phyloP scores from a whole-genome alignment of 805 yeast genomes.

The Myxozyma vanderwaltii region DNA sequence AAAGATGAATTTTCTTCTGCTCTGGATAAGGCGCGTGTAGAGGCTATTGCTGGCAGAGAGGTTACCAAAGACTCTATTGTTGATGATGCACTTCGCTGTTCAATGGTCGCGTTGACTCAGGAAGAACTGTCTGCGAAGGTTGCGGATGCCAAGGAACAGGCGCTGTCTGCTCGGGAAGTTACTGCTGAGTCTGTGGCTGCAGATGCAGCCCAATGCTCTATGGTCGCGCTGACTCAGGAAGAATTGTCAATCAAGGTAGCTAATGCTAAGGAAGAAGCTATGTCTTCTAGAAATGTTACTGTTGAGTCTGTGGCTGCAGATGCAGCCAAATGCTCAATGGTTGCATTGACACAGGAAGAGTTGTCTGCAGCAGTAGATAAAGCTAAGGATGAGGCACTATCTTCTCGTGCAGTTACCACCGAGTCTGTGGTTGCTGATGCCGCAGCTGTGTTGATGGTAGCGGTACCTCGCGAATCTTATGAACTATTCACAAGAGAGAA shows the following conservation, averaged over 20 bases:
- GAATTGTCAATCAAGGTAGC: conserved; percentile 27
- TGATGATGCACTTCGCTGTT: conserved; percentile 3
- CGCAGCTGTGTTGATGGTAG: background rate
- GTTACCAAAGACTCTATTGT: conserved; percentile 1
- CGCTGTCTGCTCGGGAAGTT: background rate
- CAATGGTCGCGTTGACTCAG: conserved; percentile 24
- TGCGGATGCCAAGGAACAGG: background rate
- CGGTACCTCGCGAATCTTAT: conserved; percentile 36
- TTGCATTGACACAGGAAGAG: conserved; percentile 35
- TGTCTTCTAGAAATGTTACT: background rate
- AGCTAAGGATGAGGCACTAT: conserved; percentile 5
- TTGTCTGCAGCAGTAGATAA: background rate
- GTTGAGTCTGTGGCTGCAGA: conserved; percentile 10
- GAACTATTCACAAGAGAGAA: background rate
- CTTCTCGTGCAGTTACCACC: background rate
- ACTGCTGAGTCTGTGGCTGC: conserved; percentile 8
- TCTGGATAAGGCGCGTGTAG: background rate
- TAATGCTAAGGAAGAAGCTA: background rate
- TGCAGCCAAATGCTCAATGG: conserved; percentile 7
- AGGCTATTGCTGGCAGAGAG: background rate
- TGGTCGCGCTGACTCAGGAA: conserved; percentile 29
- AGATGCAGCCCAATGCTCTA: conserved; percentile 4
- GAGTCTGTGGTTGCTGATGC: conserved; percentile 10
- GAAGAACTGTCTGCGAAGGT: conserved; percentile 32
- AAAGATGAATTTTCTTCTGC: background rate